Percentiles rank a stretch among this genome's conserved stretches.
These are phyloP conservation scores for Magnolia sinica DNA, from an alignment of 164 flowering plant genomes.

Conservation along the genomic window DNA sequence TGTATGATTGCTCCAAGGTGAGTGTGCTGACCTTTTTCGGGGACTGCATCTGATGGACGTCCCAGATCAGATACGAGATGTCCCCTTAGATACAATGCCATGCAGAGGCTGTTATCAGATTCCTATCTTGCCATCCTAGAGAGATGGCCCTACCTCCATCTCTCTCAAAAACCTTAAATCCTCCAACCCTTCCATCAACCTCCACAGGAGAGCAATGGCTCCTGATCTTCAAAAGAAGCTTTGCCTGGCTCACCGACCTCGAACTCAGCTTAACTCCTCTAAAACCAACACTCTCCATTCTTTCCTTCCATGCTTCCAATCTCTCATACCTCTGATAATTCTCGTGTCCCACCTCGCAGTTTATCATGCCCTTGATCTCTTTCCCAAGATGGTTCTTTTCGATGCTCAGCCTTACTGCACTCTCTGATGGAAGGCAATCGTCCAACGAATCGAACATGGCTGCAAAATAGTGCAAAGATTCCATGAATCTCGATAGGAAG, in stretches of 20 bases:
- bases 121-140: conserved; percentile 69
- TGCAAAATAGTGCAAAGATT: conserved; percentile 68
- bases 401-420: conserved; percentile 52
- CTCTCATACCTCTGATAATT: conserved; percentile 33
- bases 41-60: not conserved
- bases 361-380: conserved; percentile 52
- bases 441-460: conserved; percentile 77
- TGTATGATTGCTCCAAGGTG: not conserved
- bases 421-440: conserved; percentile 58
- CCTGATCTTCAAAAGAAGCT: conserved; percentile 59
- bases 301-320: conserved; percentile 57
- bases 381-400: conserved; percentile 67
- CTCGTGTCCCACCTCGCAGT: conserved; percentile 31
- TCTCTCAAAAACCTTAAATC: conserved; percentile 61
- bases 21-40: not conserved
- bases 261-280: conserved; percentile 46
- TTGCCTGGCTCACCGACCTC: conserved; percentile 60
- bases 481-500: conserved; percentile 64
- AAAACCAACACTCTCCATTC: conserved; percentile 65
- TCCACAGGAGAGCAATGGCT: conserved; percentile 38
- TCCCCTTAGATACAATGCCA: conserved; percentile 39
- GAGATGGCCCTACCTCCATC: conserved; percentile 61
- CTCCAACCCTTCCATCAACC: conserved; percentile 38
- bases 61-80: not conserved
- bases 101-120: conserved; percentile 59